Percentiles rank a stretch among this genome's conserved stretches.
These are phyloP conservation scores for Brachypodium distachyon DNA, from an alignment of 202 grass and related monocot species.

Conservation along the genomic window DNA sequence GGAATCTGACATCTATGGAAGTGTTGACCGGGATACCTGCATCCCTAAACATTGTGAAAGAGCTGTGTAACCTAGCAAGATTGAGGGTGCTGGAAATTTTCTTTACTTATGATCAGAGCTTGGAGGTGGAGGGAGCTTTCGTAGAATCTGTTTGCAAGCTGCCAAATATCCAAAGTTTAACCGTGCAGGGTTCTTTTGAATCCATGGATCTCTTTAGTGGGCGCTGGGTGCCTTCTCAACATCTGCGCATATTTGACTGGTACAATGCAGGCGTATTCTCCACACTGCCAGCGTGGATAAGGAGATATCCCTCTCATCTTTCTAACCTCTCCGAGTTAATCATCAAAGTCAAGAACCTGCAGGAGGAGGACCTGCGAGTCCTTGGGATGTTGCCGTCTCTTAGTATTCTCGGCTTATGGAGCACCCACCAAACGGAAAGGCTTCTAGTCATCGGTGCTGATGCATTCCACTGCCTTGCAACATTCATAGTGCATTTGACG, in stretches of 20 bases:
- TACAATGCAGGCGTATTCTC: neutral
- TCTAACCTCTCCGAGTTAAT: neutral
- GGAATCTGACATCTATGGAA: neutral
- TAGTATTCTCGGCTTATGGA: neutral
- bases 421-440: neutral
- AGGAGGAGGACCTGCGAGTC: neutral
- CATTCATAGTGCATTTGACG: rapidly evolving
- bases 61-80: neutral
- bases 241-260: neutral
- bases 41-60: neutral
- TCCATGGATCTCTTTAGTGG: neutral
- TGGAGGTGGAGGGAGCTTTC: neutral
- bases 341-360: neutral
- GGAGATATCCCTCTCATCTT: neutral
- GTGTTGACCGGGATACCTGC: neutral
- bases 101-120: neutral
- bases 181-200: too few species aligned
- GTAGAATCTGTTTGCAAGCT: too few species aligned
- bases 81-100: neutral
- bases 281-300: neutral
- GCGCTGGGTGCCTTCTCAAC: neutral
- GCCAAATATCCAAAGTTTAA: too few species aligned
- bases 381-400: neutral
- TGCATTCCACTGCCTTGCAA: neutral
- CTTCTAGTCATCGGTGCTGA: neutral